phyloP scores from a whole-genome alignment of 768 basidiomycete genomes.

The Boletus sp. region DNA sequence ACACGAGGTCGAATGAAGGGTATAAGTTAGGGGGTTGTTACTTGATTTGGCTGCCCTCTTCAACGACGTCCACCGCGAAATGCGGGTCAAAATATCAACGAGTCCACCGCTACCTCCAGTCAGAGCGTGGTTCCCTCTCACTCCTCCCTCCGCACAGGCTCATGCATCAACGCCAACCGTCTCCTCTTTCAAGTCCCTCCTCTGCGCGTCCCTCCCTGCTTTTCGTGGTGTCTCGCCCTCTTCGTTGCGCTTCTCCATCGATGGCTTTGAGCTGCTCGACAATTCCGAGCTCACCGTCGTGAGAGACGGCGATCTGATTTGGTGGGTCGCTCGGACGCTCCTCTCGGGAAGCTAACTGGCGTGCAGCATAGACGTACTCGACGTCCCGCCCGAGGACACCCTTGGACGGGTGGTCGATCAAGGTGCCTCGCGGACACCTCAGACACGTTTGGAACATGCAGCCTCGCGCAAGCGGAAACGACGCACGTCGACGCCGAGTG shows the following conservation, averaged over 20 bases:
- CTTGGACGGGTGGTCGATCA: background rate
- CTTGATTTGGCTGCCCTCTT: background rate
- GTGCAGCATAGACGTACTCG: conserved; percentile 16
- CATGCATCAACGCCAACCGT: conserved; percentile 5
- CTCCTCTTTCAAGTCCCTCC: conserved; percentile 15
- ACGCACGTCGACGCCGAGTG: conserved; percentile 4
- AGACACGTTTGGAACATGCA: background rate
- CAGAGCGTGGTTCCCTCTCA: conserved; percentile 52
- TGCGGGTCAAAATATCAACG: conserved; percentile 55
- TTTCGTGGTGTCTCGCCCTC: conserved; percentile 3
- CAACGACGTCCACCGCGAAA: background rate
- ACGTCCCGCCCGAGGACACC: background rate
- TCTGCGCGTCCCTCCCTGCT: conserved; percentile 16
- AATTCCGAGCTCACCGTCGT: conserved; percentile 24
- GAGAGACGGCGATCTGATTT: conserved; percentile 29
- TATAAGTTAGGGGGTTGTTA: background rate
- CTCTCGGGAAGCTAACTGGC: background rate
- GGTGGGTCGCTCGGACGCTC: conserved; percentile 8
- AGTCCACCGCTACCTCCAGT: conserved; percentile 45
- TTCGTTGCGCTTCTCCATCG: conserved; percentile 21
- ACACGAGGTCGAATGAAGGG: too few relatives aligned
- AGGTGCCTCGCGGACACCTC: background rate
- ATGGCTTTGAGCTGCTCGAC: conserved; percentile 31
- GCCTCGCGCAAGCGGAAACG: conserved; percentile 29
- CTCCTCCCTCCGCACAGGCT: background rate